Percentiles rank a stretch among this genome's conserved stretches.
Evolutionary conservation across 371 early-diverging fungal species (phyloP).

Genomic region (Mucor indicus): DNA sequence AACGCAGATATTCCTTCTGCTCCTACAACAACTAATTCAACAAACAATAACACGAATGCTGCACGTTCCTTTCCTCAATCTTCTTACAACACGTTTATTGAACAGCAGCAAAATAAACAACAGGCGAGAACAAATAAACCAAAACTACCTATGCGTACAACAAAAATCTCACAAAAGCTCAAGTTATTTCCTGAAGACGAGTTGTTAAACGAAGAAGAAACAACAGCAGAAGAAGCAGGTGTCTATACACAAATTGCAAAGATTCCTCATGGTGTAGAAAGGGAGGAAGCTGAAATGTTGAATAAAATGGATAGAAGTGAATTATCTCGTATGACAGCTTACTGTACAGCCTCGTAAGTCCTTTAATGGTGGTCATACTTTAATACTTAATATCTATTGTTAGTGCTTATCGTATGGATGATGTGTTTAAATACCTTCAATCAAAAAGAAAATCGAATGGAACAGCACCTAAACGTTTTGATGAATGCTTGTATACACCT

Average conservation of each 20-base stretch:
- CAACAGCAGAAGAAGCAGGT: slow-evolving; percentile 23
- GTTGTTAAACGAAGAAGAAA: slow-evolving; percentile 16
- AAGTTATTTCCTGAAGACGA: slow-evolving; percentile 88
- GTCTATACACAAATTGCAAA: slow-evolving; percentile 49
- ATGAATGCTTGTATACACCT: slow-evolving; percentile 53
- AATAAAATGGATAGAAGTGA: slow-evolving; percentile 45
- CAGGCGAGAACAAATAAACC: slow-evolving; percentile 18
- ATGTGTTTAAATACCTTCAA: slow-evolving; percentile 54
- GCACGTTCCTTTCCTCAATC: too few relatives aligned
- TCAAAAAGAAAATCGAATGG: slow-evolving; percentile 37
- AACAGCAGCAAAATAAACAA: slow-evolving; percentile 1
- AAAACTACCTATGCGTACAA: slow-evolving; percentile 75
- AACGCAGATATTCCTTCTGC: too few relatives aligned
- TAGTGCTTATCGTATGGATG: slow-evolving; percentile 64
- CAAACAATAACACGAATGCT: too few relatives aligned
- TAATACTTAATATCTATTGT: too few relatives aligned
- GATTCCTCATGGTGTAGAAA: slow-evolving; percentile 45
- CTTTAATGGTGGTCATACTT: too few relatives aligned
- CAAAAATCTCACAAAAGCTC: slow-evolving; percentile 92
- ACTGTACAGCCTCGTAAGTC: slow-evolving; percentile 79
- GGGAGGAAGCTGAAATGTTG: slow-evolving; percentile 43
- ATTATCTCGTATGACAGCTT: slow-evolving; percentile 79
- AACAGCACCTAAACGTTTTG: slow-evolving; percentile 43
- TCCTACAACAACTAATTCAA: too few relatives aligned
- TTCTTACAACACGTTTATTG: neutral